Evolutionary conservation across 2,329 filamentous ascomycete genomes (phyloP), one percentile per base, ranked within the genome.

Genomic region (Colletotrichum sojae): DNA sequence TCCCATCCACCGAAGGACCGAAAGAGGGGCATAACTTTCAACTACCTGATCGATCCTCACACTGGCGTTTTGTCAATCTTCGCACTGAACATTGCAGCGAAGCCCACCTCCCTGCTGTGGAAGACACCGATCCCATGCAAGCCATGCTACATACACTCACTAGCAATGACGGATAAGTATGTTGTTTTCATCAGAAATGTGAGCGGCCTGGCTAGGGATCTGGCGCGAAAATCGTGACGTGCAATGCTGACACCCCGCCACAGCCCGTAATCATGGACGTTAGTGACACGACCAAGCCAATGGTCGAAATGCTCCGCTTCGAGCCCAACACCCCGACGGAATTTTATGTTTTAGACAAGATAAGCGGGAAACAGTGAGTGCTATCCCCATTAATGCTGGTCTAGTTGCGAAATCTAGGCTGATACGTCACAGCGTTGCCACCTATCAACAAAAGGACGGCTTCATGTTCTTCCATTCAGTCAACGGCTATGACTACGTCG

Each of bases 391-490:
- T 22, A 16, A 5, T 18, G 2, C 20, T 3, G 10, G 10, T 52
- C 6, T 52, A 3, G 16, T 8, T 4, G 12, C 12, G 12, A 20
- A 16, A 5, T 16, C 8, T 20, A 18, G 36, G 18, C 56, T 49
- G 6, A 49, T 16, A 13, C 16, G 4, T 13, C 1, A 8, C 15
- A 72, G 71, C 49, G 25, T 72, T 31, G 65, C 68, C 9, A 68
- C 60, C 2, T 70, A 65, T 20, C 22, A 61, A 16, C 57, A 64
- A 13, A 71, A 69, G 25, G 61, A 66, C 16, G 51, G 53, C 2
- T 73, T 72, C 53, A 67, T 66, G 55, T 71, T 72, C 40, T 72
- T 73, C 31, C 70, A 73, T 49, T 72, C 71, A 2, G 68, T 72
- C 52, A 73, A 73, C 40, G 70, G 49, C 25, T 73, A 73, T 43